Percentiles rank a stretch among this genome's conserved stretches.
Evolutionary conservation across 305 asterid genomes (phyloP).

Genomic region (Salvia sclarea): DNA sequence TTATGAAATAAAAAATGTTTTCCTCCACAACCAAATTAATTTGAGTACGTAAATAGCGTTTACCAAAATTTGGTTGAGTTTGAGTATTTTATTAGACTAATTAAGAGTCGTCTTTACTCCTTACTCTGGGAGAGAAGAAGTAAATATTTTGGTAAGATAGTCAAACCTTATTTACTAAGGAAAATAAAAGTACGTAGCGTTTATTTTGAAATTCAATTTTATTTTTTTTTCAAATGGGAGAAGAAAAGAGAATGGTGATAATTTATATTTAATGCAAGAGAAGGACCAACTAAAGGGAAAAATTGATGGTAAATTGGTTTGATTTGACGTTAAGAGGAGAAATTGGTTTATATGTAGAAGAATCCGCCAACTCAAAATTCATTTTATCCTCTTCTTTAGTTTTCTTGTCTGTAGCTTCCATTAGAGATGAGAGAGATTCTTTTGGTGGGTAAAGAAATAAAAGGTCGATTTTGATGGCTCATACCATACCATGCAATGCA

Average conservation of each 20-base stretch:
- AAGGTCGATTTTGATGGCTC: conserved; percentile 8
- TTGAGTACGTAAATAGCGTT: not conserved
- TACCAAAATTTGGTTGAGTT: not conserved
- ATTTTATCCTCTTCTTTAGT: not conserved
- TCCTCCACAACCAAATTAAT: no score
- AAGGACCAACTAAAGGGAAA: not conserved
- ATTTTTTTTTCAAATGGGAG: not conserved
- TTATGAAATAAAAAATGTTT: no score
- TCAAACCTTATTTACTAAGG: not conserved
- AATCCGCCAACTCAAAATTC: not conserved
- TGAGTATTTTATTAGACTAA: no score
- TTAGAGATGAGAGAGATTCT: not conserved
- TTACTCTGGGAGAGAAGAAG: no score
- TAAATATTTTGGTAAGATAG: no score
- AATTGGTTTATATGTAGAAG: not conserved
- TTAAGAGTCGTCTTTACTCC: no score
- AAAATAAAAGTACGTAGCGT: not conserved
- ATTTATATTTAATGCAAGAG: not conserved
- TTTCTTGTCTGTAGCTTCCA: not conserved
- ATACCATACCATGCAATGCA: not conserved
- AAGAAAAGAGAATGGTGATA: not conserved
- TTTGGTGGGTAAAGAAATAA: conserved; percentile 7
- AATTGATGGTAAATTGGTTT: no score
- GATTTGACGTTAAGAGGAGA: not conserved
- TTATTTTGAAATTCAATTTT: not conserved